phyloP scores from a whole-genome alignment of 345 rosid genomes.

The Acer saccharum region DNA sequence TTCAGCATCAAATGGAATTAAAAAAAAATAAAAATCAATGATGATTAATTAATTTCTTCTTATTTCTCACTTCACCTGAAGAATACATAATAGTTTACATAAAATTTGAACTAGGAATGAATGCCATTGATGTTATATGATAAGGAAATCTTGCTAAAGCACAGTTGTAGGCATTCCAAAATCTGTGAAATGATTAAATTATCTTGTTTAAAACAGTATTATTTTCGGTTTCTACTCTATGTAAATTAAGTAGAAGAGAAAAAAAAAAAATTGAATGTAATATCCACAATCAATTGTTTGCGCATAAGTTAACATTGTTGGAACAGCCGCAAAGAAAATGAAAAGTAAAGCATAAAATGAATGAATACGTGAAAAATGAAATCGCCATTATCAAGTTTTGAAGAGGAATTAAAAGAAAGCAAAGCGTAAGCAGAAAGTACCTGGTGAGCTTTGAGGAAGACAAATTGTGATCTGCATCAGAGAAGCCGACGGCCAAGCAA shows the following conservation, averaged over 20 bases:
- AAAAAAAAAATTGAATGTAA: no score
- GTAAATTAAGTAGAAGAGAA: no score
- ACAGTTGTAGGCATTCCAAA: neutral
- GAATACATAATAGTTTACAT: no score
- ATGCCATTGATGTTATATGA: neutral
- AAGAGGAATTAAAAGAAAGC: neutral
- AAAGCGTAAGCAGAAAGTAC: neutral
- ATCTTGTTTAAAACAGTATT: neutral
- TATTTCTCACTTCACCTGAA: no score
- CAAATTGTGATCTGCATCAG: neutral
- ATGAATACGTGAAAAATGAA: neutral
- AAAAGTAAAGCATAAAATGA: neutral
- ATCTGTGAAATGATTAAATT: neutral
- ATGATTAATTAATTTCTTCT: neutral
- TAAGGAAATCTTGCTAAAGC: neutral
- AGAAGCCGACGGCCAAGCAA: no score
- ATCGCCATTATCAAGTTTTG: neutral
- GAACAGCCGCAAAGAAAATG: neutral
- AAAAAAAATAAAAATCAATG: neutral
- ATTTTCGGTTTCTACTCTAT: no score
- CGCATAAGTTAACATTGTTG: no score
- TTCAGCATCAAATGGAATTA: neutral
- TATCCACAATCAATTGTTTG: no score
- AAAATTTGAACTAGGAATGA: no score
- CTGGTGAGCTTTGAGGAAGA: neutral